A percentile compares a stretch with the other conserved stretches of the same genome.
Conservation (phyloP, 1,284 basidiomycete genomes). For the Dichomitus squalens region DNA sequence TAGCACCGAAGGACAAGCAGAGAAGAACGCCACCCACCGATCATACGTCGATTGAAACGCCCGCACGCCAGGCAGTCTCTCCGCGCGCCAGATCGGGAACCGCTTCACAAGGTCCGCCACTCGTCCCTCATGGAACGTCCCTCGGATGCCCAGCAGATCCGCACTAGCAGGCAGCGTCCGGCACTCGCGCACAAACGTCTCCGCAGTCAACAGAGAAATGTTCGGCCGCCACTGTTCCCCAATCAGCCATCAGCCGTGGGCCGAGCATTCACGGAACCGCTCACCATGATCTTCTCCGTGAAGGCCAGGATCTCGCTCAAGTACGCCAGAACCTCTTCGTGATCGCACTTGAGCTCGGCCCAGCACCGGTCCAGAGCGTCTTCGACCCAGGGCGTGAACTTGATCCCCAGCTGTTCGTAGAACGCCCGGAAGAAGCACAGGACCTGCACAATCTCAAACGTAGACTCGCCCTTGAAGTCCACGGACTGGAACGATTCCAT, state of each 20-base stretch:
- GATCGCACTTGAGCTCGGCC: constrained; percentile 72
- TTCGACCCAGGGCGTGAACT: constrained; percentile 78
- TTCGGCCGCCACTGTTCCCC: constrained; percentile 55
- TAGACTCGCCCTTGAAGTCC: constrained; percentile 77
- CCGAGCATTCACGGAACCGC: constrained; percentile 7
- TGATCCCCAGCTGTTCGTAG: constrained; percentile 76
- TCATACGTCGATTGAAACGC: constrained; percentile 86
- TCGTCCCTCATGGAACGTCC: constrained; percentile 60
- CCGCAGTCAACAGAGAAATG: constrained; percentile 69
- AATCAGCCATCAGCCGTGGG: neutral
- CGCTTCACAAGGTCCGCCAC: constrained; percentile 61
- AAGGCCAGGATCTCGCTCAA: constrained; percentile 78
- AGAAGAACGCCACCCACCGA: constrained; percentile 43
- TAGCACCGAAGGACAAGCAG: neutral
- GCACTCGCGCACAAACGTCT: constrained; percentile 75
- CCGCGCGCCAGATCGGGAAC: constrained; percentile 69
- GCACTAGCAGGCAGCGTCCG: constrained; percentile 54
- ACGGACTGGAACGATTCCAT: constrained; percentile 60
- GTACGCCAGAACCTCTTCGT: constrained; percentile 78
- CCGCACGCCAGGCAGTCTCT: constrained; percentile 72
- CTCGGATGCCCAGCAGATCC: constrained; percentile 82
- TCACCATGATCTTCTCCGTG: constrained; percentile 72
- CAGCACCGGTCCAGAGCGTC: constrained; percentile 71
- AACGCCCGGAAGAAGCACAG: constrained; percentile 65
- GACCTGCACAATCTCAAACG: constrained; percentile 70